Percentiles rank a stretch among this genome's conserved stretches.
phyloP scores from a whole-genome alignment of 2,329 filamentous ascomycete species.

The Sclerotinia subarctica region DNA sequence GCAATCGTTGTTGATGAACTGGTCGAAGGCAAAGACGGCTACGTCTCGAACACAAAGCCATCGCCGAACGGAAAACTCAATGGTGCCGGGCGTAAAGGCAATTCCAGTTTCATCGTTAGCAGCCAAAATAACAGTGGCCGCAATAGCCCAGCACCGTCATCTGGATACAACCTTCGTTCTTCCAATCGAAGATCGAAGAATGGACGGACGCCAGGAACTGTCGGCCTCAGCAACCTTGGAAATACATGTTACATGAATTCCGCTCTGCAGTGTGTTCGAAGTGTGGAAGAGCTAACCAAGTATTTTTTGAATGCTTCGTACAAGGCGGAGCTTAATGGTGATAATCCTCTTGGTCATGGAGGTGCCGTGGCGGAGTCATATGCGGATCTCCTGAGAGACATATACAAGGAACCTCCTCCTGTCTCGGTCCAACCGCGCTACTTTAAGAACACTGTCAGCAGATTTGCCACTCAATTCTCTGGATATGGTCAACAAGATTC shows the following conservation, averaged over 20 bases:
- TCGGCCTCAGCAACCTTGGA: constrained; percentile 84
- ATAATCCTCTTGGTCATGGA: constrained; percentile 81
- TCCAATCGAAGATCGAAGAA: constrained; percentile 52
- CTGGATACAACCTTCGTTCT: constrained; percentile 67
- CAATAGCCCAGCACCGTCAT: constrained; percentile 62
- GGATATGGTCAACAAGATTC: constrained; percentile 97
- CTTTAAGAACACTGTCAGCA: constrained; percentile 80
- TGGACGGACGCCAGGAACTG: constrained; percentile 69
- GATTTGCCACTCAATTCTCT: constrained; percentile 80
- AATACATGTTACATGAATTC: constrained; percentile 99
- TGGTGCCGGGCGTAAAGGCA: constrained; percentile 28
- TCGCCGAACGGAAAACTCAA: constrained; percentile 26
- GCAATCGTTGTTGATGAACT: constrained; percentile 83
- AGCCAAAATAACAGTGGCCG: constrained; percentile 57
- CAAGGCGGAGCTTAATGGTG: constrained; percentile 75
- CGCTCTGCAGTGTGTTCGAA: constrained; percentile 88
- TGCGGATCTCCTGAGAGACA: constrained; percentile 67
- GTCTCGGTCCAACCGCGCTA: constrained; percentile 72
- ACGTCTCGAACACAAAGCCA: constrained; percentile 50
- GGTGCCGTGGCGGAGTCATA: constrained; percentile 87
- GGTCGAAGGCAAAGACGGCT: constrained; percentile 55
- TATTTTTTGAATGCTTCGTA: constrained; percentile 81
- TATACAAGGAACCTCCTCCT: constrained; percentile 67
- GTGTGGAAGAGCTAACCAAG: constrained; percentile 86
- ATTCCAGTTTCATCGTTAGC: constrained; percentile 33